Conservation (phyloP, 495 filamentous ascomycete genomes). For the Talaromyces thailandensis region DNA sequence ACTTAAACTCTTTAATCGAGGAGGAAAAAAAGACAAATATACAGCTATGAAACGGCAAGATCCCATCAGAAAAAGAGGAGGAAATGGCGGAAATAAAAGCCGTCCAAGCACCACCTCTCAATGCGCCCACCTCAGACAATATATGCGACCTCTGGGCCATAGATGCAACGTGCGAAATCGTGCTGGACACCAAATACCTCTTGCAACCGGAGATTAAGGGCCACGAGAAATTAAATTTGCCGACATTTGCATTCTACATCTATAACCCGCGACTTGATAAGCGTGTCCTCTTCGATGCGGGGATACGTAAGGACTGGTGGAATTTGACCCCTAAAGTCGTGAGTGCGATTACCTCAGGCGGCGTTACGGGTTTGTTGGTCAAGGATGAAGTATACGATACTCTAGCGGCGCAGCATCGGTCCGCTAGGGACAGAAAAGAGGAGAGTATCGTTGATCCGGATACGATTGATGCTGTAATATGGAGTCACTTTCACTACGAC, state of each 20-base stretch:
- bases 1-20: not conserved
- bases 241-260: constrained; percentile 4
- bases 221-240: constrained; percentile 4
- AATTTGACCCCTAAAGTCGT: not conserved
- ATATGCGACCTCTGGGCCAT: not conserved
- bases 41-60: no score
- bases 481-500: constrained; percentile 17
- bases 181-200: not conserved
- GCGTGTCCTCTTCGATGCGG: constrained; percentile 1
- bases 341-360: not conserved
- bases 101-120: not conserved
- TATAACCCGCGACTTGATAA: constrained; percentile 2
- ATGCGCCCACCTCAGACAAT: not conserved
- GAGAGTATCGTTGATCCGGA: not conserved
- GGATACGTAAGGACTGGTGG: constrained; percentile 3
- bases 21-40: not conserved
- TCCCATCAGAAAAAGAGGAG: no score
- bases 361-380: not conserved
- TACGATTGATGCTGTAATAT: constrained; percentile 7
- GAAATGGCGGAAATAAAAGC: not conserved
- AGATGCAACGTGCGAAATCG: not conserved
- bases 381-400: constrained; percentile 1
- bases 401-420: not conserved
- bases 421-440: not conserved
- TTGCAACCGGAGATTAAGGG: not conserved